Evolutionary conservation across 169 alveolate species (phyloP).

Genomic region (Plasmodium gallinaceum): DNA sequence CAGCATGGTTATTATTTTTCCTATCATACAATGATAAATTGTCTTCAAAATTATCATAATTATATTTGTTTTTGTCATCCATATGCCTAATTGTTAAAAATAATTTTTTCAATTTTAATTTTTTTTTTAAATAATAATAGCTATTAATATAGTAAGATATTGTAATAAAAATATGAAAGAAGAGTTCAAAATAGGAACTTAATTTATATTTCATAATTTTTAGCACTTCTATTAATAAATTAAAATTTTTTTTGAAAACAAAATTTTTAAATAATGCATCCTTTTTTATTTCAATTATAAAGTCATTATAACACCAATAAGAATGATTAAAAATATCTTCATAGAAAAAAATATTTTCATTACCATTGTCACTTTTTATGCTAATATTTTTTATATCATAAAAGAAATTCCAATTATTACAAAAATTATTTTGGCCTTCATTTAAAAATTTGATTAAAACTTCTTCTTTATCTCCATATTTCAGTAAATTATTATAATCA

Average conservation of each 20-base stretch:
- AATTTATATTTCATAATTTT: constrained; percentile 67
- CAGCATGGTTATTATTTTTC: neutral
- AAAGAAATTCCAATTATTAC: constrained; percentile 26
- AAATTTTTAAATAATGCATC: constrained; percentile 33
- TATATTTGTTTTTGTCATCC: neutral
- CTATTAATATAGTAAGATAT: constrained; percentile 55
- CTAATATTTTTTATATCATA: neutral
- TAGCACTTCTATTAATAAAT: constrained; percentile 34
- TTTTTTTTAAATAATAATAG: constrained; percentile 28
- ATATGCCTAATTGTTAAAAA: constrained; percentile 7
- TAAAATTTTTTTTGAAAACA: constrained; percentile 30
- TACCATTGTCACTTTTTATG: neutral
- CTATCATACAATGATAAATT: neutral
- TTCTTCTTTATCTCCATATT: constrained; percentile 56
- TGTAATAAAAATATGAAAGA: constrained; percentile 63
- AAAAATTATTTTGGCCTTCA: constrained; percentile 12
- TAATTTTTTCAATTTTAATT: constrained; percentile 5
- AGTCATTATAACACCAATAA: constrained; percentile 33
- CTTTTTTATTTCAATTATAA: constrained; percentile 73
- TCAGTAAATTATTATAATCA: constrained; percentile 41
- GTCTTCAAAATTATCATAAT: neutral
- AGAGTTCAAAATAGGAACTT: constrained; percentile 28
- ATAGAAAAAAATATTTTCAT: constrained; percentile 26
- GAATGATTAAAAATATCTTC: constrained; percentile 47
- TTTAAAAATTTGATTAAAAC: constrained; percentile 24